Conservation (phyloP, 1,284 basidiomycete genomes). For the Malassezia pachydermatis region DNA sequence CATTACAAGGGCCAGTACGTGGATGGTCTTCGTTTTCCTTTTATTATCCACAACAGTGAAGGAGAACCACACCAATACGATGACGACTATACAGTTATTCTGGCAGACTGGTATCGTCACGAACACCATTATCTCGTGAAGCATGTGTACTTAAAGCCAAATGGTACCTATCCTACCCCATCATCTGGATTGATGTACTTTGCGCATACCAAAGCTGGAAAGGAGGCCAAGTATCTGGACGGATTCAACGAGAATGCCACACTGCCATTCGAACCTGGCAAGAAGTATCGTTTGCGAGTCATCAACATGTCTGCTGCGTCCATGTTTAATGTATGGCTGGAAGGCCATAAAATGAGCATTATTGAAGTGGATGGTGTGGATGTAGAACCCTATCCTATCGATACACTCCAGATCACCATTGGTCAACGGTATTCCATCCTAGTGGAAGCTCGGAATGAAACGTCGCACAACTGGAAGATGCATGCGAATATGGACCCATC, state of each 20-base stretch:
- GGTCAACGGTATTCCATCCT: slow-evolving; percentile 91
- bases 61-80: slow-evolving; percentile 61
- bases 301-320: slow-evolving; percentile 59
- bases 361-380: slow-evolving; percentile 84
- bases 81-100: slow-evolving; percentile 75
- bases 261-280: slow-evolving; percentile 59
- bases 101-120: slow-evolving; percentile 61
- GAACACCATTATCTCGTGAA: slow-evolving; percentile 34
- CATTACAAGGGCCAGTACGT: slow-evolving; percentile 7
- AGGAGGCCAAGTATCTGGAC: slow-evolving; percentile 24
- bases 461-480: slow-evolving; percentile 72
- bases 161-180: slow-evolving; percentile 34
- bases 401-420: slow-evolving; percentile 63
- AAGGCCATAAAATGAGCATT: slow-evolving; percentile 76
- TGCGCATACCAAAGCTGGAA: slow-evolving; percentile 55
- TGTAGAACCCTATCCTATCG: slow-evolving; percentile 60
- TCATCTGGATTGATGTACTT: slow-evolving; percentile 77
- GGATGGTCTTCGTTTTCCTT: slow-evolving; percentile 2
- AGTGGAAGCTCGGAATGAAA: slow-evolving; percentile 77
- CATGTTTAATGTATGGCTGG: slow-evolving; percentile 55
- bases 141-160: slow-evolving; percentile 58
- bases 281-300: slow-evolving; percentile 62
- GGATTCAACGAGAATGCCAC: slow-evolving; percentile 67
- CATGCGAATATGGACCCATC: slow-evolving; percentile 73
- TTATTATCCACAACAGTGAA: slow-evolving; percentile 20